Evolutionary conservation across 768 basidiomycete species (phyloP), one percentile per base, ranked within the genome.

Genomic region (Pleurotus pulmonarius): DNA sequence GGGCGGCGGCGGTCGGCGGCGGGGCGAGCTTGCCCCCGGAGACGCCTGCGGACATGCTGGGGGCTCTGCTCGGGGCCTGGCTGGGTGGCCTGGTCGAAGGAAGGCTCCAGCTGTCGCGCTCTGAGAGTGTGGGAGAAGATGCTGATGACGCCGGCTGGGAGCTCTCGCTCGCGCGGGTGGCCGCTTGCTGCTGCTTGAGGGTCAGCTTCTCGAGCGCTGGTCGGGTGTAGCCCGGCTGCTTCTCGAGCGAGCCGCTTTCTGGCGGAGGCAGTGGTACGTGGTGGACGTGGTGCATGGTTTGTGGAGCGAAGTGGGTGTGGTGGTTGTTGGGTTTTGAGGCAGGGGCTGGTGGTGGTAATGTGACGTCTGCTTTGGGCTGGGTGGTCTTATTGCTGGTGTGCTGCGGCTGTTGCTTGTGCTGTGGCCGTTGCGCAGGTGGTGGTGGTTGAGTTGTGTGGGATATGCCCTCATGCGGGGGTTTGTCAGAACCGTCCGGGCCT

Each of bases 1-100:
- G 56, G 44, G 47, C 56, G 38, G 67, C 59, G 22, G 59, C 47
- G 0, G 62, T 24, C 18, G 59, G 53, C 46, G 61, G 66, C 16
- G 61, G 58, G 12, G 58, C 69, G 8, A 75, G 55, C 63, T 70
- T 75, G 58, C 63, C 72, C 41, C 70, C 79, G 34, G 75, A 73
- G 8, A 68, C 64, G 16, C 75, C 75, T 22, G 72, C 68, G n/a
- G 76, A 76, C 74, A 75, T 75, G 63, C 76, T 78, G 25, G 76
- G 76, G 20, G 83, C 78, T 40, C 79, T 70, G 58, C 77, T 79
- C 9, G 70, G 64, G 38, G 75, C 71, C 56, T 71, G 76, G 51
- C 83, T 87, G 3, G 84, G 78, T 0, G 85, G 79, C 40, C 81
- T 74, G 12, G 82, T 86, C 2, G 86, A 83, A 2, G 87, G 85